Evolutionary conservation across 164 flowering plant species (phyloP), one percentile per base, ranked within the genome.

Genomic region (Umbilicus rupestris): DNA sequence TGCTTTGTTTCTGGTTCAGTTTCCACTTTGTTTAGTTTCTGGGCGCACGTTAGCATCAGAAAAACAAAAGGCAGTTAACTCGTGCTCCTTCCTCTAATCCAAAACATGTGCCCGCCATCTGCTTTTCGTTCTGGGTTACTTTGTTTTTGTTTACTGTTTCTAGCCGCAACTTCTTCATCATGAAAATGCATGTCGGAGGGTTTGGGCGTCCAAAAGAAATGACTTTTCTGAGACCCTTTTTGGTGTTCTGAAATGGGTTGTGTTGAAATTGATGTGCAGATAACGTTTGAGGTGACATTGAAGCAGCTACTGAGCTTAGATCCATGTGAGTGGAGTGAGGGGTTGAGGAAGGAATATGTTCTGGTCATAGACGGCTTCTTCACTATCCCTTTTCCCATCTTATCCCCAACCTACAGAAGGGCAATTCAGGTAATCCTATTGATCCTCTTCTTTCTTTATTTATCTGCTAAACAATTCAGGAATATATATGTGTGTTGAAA

Each of bases 301-400:
- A 91, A 94, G 84, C 98, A 91, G 70, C 70, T 94, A 69, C 84
- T 94, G 97, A 94, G 98, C 72, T 84, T 82, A 65, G 98, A 94
- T 78, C 98, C 95, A 6, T 83, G 93, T 39, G 93, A 91, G 49
- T 91, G 91, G 95, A 87, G 86, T 3, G 93, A 91, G 78, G 82
- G 77, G 44, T 75, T 94, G 6, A 86, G 91, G 72, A 91, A 89
- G 63, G 95, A 89, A 72, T 91, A 87, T 64, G 77, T 94, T 14
- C 87, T 89, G 5, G 80, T 94, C 7, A 89, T 94, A 41, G 96
- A 94, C 69, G 98, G 98, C 52, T 94, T 94, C 77, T 93, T 93
- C 80, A 68, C 84, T 14, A 60, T 90, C 19, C 96, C 98, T 52
- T 31, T 87, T 12, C 86, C 89, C 11, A 64, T 88, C 72, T 85